A percentile compares a stretch with the other conserved stretches of the same genome.
Evolutionary conservation across 129 eudicot genomes (phyloP).

Genomic region (Arctium lappa): DNA sequence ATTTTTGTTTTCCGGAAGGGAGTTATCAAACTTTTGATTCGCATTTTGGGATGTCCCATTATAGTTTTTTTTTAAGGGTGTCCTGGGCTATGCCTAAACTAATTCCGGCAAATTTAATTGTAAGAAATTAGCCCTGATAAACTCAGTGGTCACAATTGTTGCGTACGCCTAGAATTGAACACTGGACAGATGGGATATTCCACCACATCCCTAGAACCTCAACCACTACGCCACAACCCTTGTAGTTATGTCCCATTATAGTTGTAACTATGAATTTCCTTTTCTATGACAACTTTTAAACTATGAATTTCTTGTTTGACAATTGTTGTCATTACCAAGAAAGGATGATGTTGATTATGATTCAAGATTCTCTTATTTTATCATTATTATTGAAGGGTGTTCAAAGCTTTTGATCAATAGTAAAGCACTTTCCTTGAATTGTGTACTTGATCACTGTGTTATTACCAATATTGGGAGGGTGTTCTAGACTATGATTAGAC

Average conservation of each 20-base stretch:
- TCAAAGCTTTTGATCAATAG: not conserved
- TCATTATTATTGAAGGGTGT: not conserved
- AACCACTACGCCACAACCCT: too few species aligned
- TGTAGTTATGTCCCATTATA: not conserved
- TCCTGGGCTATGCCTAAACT: too few species aligned
- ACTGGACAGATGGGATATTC: too few species aligned
- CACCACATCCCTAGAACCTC: too few species aligned
- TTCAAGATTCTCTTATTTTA: not conserved
- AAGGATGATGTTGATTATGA: not conserved
- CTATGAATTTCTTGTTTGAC: not conserved
- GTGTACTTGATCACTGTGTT: not conserved
- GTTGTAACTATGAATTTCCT: not conserved
- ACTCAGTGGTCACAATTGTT: too few species aligned
- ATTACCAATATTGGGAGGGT: too few species aligned
- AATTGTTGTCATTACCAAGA: not conserved
- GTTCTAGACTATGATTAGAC: too few species aligned
- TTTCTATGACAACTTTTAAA: not conserved
- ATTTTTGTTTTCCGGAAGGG: not conserved
- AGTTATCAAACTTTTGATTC: not conserved
- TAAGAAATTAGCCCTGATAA: too few species aligned
- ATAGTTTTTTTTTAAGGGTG: not conserved
- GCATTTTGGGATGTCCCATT: not conserved
- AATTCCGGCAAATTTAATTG: too few species aligned
- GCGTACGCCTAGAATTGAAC: too few species aligned
- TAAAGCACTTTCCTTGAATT: not conserved